These are phyloP conservation scores for Colletotrichum cuscutae DNA, from an alignment of 2,329 filamentous ascomycete species.

Conservation along the genomic window DNA sequence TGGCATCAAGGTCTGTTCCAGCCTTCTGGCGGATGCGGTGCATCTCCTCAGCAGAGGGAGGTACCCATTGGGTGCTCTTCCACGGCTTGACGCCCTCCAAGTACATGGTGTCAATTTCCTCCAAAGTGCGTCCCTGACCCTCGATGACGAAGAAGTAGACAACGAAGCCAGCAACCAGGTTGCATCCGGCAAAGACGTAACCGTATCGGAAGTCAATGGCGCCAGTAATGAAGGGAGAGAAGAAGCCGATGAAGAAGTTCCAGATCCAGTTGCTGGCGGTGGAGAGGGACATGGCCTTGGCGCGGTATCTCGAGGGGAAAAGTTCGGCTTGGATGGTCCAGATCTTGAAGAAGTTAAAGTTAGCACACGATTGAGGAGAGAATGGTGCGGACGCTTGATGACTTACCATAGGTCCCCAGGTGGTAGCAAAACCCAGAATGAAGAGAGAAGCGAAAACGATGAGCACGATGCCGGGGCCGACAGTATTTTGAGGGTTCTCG, in stretches of 20 bases:
- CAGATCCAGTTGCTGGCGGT: conserved; percentile 75
- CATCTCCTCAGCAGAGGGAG: conserved; percentile 56
- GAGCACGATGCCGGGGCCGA: conserved; percentile 65
- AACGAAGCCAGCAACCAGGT: conserved; percentile 69
- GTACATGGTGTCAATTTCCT: conserved; percentile 86
- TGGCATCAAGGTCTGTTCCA: conserved; percentile 49
- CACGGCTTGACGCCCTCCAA: conserved; percentile 71
- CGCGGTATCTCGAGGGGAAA: conserved; percentile 71
- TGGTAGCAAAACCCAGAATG: conserved; percentile 71
- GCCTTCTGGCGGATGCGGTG: conserved; percentile 52
- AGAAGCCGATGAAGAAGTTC: conserved; percentile 82
- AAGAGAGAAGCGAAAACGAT: conserved; percentile 73
- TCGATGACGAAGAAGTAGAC: conserved; percentile 85
- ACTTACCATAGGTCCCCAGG: conserved; percentile 33
- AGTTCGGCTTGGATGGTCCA: conserved; percentile 74
- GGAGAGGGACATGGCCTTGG: conserved; percentile 68
- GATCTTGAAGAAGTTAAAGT: conserved; percentile 42
- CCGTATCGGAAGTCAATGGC: conserved; percentile 79
- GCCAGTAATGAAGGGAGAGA: conserved; percentile 81
- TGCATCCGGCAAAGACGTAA: conserved; percentile 80
- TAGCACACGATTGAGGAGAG: background rate
- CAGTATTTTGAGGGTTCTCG: conserved; percentile 45
- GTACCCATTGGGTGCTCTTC: conserved; percentile 67
- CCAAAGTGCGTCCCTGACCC: conserved; percentile 76
- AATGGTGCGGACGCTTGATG: background rate